Percentiles rank a stretch among this genome's conserved stretches.
Conservation (phyloP, 768 basidiomycete genomes). For the Lactarius quietus region DNA sequence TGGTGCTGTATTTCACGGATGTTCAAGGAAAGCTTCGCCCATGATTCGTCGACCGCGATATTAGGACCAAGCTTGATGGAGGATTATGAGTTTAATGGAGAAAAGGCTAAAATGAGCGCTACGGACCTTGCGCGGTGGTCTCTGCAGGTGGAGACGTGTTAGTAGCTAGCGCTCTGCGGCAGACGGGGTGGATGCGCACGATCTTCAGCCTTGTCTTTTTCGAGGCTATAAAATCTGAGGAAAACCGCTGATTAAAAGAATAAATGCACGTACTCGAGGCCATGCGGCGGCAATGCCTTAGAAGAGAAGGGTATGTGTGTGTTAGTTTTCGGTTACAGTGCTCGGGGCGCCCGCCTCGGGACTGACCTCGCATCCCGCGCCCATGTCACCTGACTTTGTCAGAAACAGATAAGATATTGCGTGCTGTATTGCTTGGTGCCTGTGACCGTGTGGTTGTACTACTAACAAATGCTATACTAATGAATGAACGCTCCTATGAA, state of each 20-base stretch:
- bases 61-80: constrained; percentile 61
- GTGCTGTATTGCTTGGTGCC: not conserved
- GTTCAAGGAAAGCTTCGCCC: constrained; percentile 75
- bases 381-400: constrained; percentile 10
- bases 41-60: constrained; percentile 79
- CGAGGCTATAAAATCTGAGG: constrained; percentile 25
- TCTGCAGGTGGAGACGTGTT: constrained; percentile 32
- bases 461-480: constrained; percentile 15
- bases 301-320: not conserved
- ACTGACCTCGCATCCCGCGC: constrained; percentile 8
- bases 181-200: constrained; percentile 35
- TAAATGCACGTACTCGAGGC: constrained; percentile 31
- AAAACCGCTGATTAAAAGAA: not conserved
- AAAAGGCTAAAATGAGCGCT: not conserved
- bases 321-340: not conserved
- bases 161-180: constrained; percentile 26
- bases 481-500: not conserved
- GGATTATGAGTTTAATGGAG: not conserved
- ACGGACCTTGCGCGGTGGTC: constrained; percentile 46
- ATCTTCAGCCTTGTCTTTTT: constrained; percentile 39
- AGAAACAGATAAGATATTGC: constrained; percentile 1
- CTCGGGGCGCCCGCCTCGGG: not conserved
- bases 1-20: constrained; percentile 95
- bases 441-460: not conserved
- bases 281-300: constrained; percentile 27